Conservation (phyloP, 768 basidiomycete genomes). For the Naganishia friedmannii region DNA sequence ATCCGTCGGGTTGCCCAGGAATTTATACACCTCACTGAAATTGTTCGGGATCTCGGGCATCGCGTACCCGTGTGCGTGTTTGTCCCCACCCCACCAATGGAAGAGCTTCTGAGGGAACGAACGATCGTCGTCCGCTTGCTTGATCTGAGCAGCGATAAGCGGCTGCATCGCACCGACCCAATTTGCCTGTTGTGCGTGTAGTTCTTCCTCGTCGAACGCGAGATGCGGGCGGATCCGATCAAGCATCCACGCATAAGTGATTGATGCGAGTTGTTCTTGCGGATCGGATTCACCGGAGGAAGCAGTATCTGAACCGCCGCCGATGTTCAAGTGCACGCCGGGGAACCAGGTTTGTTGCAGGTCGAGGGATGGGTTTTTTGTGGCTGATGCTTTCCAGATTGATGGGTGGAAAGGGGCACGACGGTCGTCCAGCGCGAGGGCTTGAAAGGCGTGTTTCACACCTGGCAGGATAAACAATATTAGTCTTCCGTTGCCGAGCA, state of each 20-base stretch:
- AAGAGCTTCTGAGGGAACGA: background rate
- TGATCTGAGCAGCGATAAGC: background rate
- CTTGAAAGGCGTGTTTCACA: conserved; percentile 22
- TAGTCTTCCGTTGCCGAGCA: background rate
- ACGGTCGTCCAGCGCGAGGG: conserved; percentile 15
- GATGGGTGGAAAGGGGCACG: conserved; percentile 17
- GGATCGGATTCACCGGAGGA: background rate
- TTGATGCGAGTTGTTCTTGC: conserved; percentile 11
- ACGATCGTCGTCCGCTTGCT: background rate
- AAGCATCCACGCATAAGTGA: conserved; percentile 24
- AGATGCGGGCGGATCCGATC: conserved; percentile 20
- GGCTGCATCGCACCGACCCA: background rate
- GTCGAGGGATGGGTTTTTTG: conserved; percentile 1
- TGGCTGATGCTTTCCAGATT: background rate
- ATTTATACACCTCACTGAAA: background rate
- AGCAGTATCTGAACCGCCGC: conserved; percentile 2
- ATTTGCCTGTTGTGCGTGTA: background rate
- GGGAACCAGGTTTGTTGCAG: conserved; percentile 24
- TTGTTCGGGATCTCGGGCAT: conserved; percentile 9
- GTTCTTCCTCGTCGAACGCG: conserved; percentile 14
- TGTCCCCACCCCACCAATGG: background rate
- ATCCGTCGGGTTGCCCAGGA: conserved; percentile 51
- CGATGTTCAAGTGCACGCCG: conserved; percentile 21
- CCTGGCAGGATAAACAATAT: background rate
- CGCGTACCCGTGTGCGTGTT: conserved; percentile 16